These are phyloP conservation scores for Pseudogymnoascus sp. DNA, from an alignment of 2,329 filamentous ascomycete species.

Conservation along the genomic window DNA sequence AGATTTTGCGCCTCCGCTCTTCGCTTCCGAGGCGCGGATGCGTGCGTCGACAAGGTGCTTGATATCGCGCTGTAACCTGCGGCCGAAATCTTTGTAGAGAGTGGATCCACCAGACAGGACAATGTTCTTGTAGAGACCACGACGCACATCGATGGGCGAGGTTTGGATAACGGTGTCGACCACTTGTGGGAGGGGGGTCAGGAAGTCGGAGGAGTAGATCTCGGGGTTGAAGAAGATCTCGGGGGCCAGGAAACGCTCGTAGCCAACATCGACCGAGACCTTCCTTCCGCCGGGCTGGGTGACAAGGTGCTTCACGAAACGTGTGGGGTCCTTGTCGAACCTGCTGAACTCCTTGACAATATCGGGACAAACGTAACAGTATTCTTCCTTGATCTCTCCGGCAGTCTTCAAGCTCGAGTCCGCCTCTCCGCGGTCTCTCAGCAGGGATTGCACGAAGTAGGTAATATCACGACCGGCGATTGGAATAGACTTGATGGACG, in stretches of 20 bases:
- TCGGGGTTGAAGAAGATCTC: slow-evolving; percentile 99
- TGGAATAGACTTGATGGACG: slow-evolving; percentile 97
- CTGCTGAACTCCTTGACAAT: slow-evolving; percentile 97
- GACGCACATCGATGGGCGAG: slow-evolving; percentile 92
- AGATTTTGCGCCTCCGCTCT: slow-evolving; percentile 85
- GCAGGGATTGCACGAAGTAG: slow-evolving; percentile 94
- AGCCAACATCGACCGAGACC: slow-evolving; percentile 85
- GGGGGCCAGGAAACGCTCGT: slow-evolving; percentile 94
- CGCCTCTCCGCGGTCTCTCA: slow-evolving; percentile 91
- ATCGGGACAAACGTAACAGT: slow-evolving; percentile 96
- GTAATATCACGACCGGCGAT: slow-evolving; percentile 98
- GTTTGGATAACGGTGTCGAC: slow-evolving; percentile 97
- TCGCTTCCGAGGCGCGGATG: slow-evolving; percentile 84
- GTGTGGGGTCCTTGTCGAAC: slow-evolving; percentile 86
- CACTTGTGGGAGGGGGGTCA: slow-evolving; percentile 88
- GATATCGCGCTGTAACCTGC: slow-evolving; percentile 93
- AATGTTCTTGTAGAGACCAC: slow-evolving; percentile 99
- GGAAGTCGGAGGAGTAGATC: slow-evolving; percentile 97
- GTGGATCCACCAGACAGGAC: slow-evolving; percentile 95
- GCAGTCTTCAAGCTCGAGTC: slow-evolving; percentile 97
- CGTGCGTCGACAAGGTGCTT: slow-evolving; percentile 90
- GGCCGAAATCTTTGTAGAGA: slow-evolving; percentile 96
- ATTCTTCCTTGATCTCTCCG: slow-evolving; percentile 97
- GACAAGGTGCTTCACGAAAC: slow-evolving; percentile 86
- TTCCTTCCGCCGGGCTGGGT: slow-evolving; percentile 78